A percentile compares a stretch with the other conserved stretches of the same genome.
Evolutionary conservation across 805 yeast species (phyloP).

Genomic region (Blastobotrys attinorum): DNA sequence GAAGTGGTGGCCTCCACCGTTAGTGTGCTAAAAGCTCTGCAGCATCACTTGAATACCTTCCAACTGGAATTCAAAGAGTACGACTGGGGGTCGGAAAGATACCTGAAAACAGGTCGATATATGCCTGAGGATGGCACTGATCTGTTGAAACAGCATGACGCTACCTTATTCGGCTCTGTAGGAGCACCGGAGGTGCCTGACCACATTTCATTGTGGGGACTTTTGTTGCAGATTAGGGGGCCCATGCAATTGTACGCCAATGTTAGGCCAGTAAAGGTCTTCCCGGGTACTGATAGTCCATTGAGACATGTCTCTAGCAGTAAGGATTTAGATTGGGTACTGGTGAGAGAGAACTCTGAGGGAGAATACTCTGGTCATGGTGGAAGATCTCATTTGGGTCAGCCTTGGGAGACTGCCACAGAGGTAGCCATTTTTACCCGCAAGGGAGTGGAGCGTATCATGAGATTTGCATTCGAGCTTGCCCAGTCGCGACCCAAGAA

Average conservation of each 20-base stretch:
- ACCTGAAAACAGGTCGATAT: constrained; percentile 11
- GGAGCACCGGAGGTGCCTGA: constrained; percentile 18
- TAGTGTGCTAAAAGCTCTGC: constrained; percentile 9
- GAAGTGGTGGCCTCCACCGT: constrained; percentile 14
- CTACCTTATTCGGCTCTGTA: constrained; percentile 16
- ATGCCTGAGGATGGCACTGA: constrained; percentile 14
- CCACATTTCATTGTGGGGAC: constrained; percentile 16
- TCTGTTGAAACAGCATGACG: constrained; percentile 10
- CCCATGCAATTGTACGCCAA: no score
- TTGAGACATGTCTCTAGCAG: no score
- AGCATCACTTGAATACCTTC: constrained; percentile 1
- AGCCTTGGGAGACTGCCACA: constrained; percentile 17
- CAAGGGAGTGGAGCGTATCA: constrained; percentile 93
- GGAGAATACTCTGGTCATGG: constrained; percentile 89
- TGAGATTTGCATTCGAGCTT: constrained; percentile 94
- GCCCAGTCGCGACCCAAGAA: constrained; percentile 83
- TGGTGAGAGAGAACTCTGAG: constrained; percentile 97
- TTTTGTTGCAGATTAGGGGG: no score
- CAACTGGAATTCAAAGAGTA: constrained; percentile 6
- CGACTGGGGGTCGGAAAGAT: constrained; percentile 16
- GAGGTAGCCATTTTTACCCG: constrained; percentile 49
- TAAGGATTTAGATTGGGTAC: no score
- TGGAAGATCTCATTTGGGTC: constrained; percentile 16
- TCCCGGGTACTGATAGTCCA: no score
- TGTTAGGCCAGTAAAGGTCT: no score